Evolutionary conservation across 2,329 filamentous ascomycete species (phyloP), one percentile per base, ranked within the genome.

Genomic region (Talaromyces sp.): DNA sequence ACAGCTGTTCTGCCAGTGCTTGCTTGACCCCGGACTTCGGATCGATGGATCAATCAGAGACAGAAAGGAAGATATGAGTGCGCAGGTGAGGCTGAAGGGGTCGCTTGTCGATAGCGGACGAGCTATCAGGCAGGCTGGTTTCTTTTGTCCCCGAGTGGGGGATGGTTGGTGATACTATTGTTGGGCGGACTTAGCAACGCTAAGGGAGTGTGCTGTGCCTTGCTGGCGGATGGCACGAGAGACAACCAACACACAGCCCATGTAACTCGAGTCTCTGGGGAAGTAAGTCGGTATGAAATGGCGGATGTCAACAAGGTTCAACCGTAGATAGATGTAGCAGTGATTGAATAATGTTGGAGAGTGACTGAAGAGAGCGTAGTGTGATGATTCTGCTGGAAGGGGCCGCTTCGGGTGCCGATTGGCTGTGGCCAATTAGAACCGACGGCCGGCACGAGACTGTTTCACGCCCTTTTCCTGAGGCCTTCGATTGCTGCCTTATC

Each of bases 221-320:
- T 63, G 65, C 62, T 65, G 62, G 64, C 65, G 63, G 63, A 65
- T 31, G 31, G 35, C 45, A 35, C 22, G 9, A 64, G 60, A 67
- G 69, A 67, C 22, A 47, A 3, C 63, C 68, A 31, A 56, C 31
- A 35, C 8, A 31, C 58, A 52, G 50, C 24, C 41, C 56, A 45
- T 33, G 27, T 39, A 35, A 48, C 11, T 22, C 7, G 11, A 37
- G n/a, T 31, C 27, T 31, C n/a, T 37, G 35, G 35, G 11, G 35
- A 37, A 37, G 9, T 37, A 0, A 13, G 35, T 37, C 3, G 1
- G 22, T 33, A 35, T 56, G 50, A 31, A 47, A 31, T 31, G 27
- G 27, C 27, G 27, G 27, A 31, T 31, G 27, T 31, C 27, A 31
- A 31, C 27, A 31, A 31, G 27, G 7, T 31, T 31, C 16, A 35